A percentile compares a stretch with the other conserved stretches of the same genome.
Conservation (phyloP, 345 rosid species). For the Eucalyptus paniculata region DNA sequence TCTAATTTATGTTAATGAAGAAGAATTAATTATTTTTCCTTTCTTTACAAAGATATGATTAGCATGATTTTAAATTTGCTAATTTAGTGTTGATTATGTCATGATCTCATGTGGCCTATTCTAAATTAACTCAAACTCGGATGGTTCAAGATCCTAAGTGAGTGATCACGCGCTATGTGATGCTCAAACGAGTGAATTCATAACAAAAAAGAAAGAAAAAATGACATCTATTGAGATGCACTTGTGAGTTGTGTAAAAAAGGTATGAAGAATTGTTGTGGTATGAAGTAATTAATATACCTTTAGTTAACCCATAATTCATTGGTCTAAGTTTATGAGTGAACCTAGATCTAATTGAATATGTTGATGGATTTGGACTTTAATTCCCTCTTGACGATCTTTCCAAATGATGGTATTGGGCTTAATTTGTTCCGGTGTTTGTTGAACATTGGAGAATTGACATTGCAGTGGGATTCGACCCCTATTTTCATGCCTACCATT, state of each 20-base stretch:
- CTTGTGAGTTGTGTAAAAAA: background rate
- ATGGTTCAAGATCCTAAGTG: background rate
- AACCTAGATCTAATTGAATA: background rate
- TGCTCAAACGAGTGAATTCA: background rate
- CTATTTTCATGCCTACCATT: background rate
- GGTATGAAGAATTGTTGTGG: fast-evolving
- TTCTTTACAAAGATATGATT: background rate
- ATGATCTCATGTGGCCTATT: background rate
- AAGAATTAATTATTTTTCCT: background rate
- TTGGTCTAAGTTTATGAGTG: background rate
- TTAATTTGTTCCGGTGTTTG: fast-evolving
- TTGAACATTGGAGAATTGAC: no score
- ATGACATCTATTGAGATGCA: background rate
- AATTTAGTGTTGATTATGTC: background rate
- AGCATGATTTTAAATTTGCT: background rate
- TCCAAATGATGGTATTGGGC: background rate
- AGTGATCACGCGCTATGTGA: background rate
- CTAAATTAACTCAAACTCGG: background rate
- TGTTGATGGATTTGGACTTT: fast-evolving
- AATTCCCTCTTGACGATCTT: background rate
- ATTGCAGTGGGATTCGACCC: background rate
- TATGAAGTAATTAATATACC: no score
- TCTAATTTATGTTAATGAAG: background rate
- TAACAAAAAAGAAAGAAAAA: no score
- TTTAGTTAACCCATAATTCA: background rate